Evolutionary conservation across 148 eudicot genomes (phyloP).

Genomic region (Euryodendron excelsum): DNA sequence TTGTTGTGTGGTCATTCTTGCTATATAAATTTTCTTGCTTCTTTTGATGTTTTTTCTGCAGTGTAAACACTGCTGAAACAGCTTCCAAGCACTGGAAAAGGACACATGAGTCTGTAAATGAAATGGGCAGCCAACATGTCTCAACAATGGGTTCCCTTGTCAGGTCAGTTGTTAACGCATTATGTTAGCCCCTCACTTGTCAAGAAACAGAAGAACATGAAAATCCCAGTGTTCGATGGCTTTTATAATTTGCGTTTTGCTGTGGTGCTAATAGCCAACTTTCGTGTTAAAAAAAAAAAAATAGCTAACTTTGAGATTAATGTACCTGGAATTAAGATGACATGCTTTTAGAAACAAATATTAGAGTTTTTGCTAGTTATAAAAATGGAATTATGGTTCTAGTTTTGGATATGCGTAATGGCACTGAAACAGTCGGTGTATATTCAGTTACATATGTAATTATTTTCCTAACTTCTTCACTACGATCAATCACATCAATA

Average conservation of each 20-base stretch:
- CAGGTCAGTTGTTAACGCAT: slow-evolving; percentile 45
- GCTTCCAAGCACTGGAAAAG: slow-evolving; percentile 64
- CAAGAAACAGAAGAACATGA: background rate
- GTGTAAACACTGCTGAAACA: slow-evolving; percentile 62
- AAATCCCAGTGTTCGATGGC: background rate
- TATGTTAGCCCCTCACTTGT: background rate
- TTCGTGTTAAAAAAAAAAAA: too few species aligned
- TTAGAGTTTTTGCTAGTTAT: background rate
- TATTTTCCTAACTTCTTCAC: background rate
- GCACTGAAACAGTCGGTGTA: too few species aligned
- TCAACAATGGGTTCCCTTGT: slow-evolving; percentile 51
- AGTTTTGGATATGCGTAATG: background rate
- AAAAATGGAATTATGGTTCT: background rate
- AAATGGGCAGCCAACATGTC: slow-evolving; percentile 54
- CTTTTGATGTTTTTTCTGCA: slow-evolving; percentile 26
- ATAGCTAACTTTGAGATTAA: background rate
- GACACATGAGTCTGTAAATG: slow-evolving; percentile 59
- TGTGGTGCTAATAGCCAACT: background rate
- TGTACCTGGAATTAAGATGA: background rate
- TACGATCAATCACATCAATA: background rate
- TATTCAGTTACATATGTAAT: background rate
- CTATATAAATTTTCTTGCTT: background rate
- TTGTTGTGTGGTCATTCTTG: background rate
- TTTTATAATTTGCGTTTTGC: background rate
- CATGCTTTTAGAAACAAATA: background rate